These are phyloP conservation scores for Liriodendron chinense DNA, from an alignment of 164 flowering plant genomes.

Conservation along the genomic window DNA sequence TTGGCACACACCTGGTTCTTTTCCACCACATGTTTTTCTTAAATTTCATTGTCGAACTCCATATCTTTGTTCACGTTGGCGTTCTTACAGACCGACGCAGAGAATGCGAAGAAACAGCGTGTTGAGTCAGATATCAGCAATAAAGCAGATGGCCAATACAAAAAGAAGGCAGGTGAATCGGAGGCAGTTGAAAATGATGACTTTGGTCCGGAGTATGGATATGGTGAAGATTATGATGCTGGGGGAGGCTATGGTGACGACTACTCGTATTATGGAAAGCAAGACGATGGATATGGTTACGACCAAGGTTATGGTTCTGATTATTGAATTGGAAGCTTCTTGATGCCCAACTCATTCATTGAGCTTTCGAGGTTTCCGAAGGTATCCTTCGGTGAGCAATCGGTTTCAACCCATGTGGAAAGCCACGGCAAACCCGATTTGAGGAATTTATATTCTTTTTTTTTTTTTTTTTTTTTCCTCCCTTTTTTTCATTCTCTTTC, in stretches of 20 bases:
- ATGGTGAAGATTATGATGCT: conserved; percentile 17
- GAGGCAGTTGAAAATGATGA: conserved; percentile 6
- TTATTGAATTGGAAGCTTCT: conserved; percentile 4
- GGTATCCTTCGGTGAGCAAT: background rate
- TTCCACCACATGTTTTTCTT: background rate
- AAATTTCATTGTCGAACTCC: background rate
- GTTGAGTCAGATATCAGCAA: conserved; percentile 8
- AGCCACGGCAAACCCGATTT: no score
- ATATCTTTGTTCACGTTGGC: background rate
- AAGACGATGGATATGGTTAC: conserved; percentile 17
- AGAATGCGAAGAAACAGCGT: conserved; percentile 21
- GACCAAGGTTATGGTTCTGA: conserved; percentile 10
- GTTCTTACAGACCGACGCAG: conserved; percentile 2
- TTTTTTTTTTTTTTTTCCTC: no score
- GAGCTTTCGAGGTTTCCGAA: background rate
- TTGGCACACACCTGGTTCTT: background rate
- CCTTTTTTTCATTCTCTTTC: no score
- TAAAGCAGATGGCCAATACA: conserved; percentile 2
- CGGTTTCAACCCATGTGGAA: background rate
- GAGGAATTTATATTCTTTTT: no score
- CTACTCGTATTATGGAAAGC: conserved; percentile 16
- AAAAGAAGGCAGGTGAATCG: background rate
- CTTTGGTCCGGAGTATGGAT: conserved; percentile 11
- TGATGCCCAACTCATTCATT: background rate
- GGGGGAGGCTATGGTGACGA: conserved; percentile 8